phyloP scores from a whole-genome alignment of 1,284 basidiomycete species.

The Austroboletus novae-zelandiae region DNA sequence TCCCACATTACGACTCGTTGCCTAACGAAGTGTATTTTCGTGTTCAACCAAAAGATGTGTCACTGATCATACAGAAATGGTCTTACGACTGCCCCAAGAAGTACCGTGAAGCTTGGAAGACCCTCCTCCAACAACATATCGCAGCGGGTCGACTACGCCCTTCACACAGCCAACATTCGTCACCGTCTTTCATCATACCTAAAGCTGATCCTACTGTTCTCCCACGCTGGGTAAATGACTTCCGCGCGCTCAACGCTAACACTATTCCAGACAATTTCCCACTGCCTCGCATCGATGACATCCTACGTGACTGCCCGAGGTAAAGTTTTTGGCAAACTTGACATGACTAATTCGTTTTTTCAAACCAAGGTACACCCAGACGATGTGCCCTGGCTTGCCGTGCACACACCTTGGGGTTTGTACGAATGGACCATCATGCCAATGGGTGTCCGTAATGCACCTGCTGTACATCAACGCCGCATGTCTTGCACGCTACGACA shows the following conservation, averaged over 20 bases:
- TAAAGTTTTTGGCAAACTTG: too few species aligned
- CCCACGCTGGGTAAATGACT: constrained; percentile 19
- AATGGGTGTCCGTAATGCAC: neutral
- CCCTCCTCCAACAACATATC: constrained; percentile 29
- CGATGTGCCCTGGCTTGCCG: too few species aligned
- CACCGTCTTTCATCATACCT: constrained; percentile 10
- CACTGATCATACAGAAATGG: constrained; percentile 11
- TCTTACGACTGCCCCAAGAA: constrained; percentile 27
- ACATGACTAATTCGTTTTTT: too few species aligned
- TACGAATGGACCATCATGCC: too few species aligned
- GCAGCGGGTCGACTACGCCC: constrained; percentile 22
- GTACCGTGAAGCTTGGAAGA: constrained; percentile 27
- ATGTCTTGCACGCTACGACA: neutral
- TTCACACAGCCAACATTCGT: neutral
- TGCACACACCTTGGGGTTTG: too few species aligned
- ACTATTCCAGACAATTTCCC: constrained; percentile 20
- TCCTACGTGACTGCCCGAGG: too few species aligned
- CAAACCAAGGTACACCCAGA: too few species aligned
- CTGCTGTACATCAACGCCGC: neutral
- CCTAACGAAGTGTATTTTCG: constrained; percentile 1
- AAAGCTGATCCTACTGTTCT: constrained; percentile 8
- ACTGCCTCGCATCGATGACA: constrained; percentile 14
- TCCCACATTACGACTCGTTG: neutral
- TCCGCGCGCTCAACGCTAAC: constrained; percentile 17
- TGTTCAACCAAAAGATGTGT: constrained; percentile 20